Conservation (phyloP, 2,329 filamentous ascomycete genomes). For the Fusarium sacchari region DNA sequence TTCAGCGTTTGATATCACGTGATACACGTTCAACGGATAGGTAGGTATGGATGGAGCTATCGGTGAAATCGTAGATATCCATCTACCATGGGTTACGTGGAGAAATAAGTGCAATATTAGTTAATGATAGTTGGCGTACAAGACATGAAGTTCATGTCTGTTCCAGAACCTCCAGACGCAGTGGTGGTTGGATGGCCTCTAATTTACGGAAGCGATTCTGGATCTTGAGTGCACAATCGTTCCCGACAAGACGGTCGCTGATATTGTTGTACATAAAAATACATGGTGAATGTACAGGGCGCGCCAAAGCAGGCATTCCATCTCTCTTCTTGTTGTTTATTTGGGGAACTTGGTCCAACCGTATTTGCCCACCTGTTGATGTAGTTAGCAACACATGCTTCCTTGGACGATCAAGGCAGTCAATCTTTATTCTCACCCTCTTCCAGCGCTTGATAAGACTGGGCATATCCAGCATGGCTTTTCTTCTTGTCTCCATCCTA, state of each 20-base stretch:
- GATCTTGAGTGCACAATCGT: background rate
- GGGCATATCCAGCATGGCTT: conserved; percentile 96
- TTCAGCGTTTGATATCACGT: conserved; percentile 37
- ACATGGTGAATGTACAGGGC: conserved; percentile 48
- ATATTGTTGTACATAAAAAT: conserved; percentile 47
- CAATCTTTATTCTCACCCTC: conserved; percentile 65
- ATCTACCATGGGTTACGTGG: background rate
- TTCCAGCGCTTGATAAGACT: conserved; percentile 93
- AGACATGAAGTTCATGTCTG: background rate
- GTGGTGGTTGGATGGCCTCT: background rate
- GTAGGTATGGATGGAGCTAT: background rate
- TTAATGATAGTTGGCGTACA: background rate
- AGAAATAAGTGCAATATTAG: background rate
- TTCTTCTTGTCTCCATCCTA: conserved; percentile 86
- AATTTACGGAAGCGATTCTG: background rate
- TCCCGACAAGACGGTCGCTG: conserved; percentile 20
- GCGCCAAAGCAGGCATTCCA: conserved; percentile 33
- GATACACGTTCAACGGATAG: conserved; percentile 1
- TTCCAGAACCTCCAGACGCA: background rate
- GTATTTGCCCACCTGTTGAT: conserved; percentile 60
- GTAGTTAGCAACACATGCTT: conserved; percentile 49
- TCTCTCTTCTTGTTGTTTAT: conserved; percentile 49
- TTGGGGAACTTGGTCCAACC: conserved; percentile 69
- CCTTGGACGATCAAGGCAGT: background rate
- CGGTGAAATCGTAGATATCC: background rate